Base-by-base conservation (phyloP, 2,329 filamentous ascomycete genomes). In the Septoria petroselini region DNA sequence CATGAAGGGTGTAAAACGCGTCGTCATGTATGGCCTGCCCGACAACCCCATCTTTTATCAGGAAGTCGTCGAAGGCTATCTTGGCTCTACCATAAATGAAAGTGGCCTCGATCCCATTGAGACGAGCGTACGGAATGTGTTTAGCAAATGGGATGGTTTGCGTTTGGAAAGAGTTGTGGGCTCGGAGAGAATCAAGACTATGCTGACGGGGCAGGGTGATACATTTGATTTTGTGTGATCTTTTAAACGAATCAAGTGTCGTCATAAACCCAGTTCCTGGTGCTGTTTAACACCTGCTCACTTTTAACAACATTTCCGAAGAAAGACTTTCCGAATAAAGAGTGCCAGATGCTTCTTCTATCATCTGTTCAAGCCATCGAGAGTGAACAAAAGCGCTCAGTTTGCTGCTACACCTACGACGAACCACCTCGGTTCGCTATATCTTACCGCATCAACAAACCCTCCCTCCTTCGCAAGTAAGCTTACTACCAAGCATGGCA, bases 21-120 rank as follows among this genome's bases (percentile, higher is more conserved):
- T 97, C n/a, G 78, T 96, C 43, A 85, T 95, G 76, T 97, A 97
- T 67, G 86, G 84, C 1, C 69, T 96, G 25, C 93, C 93, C 0
- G 91, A 97, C 62, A 95, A 96, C 66, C 86, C 87, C 19, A 67
- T 80, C 15, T 91, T 93, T 62, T 94, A 91, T 67, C 76, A 78
- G 31, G 89, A 94, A 72, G 76, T 91, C 46, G 80, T 85, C 0
- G 85, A 81, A 3, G 84, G 77, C 0, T 90, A 80, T 62, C 68
- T 91, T 48, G 78, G 69, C 1, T 65, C 65, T 45, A 70, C 62
- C n/a, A 58, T 76, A 6, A 82, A 77, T 4, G 76, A 81, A 55
- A 86, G 82, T 0, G 78, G 70, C 35, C 77, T 85, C 7, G 74
- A 66, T 7, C 59, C 65, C 73, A 63, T 78, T 70, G 65, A 76